phyloP scores from a whole-genome alignment of 2,329 filamentous ascomycete genomes.

The Phaeomoniella chlamydospora region DNA sequence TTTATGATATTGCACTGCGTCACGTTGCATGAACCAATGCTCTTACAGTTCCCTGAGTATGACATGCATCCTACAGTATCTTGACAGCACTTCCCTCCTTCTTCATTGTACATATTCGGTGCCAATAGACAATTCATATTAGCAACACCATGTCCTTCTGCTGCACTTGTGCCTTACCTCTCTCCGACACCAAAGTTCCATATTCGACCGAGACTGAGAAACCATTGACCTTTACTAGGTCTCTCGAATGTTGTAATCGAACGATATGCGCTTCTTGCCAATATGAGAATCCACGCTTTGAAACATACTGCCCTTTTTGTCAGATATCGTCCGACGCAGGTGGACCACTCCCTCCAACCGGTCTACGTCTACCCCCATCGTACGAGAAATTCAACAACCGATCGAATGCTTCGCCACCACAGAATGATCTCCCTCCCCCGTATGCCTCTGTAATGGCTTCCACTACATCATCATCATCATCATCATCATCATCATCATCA shows the following conservation, averaged over 20 bases:
- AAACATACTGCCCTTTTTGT: constrained; percentile 57
- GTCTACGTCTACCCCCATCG: constrained; percentile 52
- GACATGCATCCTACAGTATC: too few species aligned
- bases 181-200: constrained; percentile 38
- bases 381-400: constrained; percentile 34
- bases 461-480: constrained; percentile 4
- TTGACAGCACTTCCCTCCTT: too few species aligned
- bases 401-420: constrained; percentile 1
- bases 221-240: constrained; percentile 42
- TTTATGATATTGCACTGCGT: too few species aligned
- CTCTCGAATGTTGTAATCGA: constrained; percentile 54
- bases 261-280: constrained; percentile 57
- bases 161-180: constrained; percentile 54
- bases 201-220: constrained; percentile 46
- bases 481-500: neutral
- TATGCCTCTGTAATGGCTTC: constrained; percentile 8
- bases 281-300: constrained; percentile 54
- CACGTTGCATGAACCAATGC: too few species aligned
- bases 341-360: constrained; percentile 39
- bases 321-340: constrained; percentile 52
- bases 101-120: too few species aligned
- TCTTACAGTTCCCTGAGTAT: too few species aligned
- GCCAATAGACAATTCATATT: too few species aligned
- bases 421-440: constrained; percentile 11
- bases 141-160: constrained; percentile 35